Evolutionary conservation across 306 rosid genomes (phyloP).

Genomic region (Malus sylvestris): DNA sequence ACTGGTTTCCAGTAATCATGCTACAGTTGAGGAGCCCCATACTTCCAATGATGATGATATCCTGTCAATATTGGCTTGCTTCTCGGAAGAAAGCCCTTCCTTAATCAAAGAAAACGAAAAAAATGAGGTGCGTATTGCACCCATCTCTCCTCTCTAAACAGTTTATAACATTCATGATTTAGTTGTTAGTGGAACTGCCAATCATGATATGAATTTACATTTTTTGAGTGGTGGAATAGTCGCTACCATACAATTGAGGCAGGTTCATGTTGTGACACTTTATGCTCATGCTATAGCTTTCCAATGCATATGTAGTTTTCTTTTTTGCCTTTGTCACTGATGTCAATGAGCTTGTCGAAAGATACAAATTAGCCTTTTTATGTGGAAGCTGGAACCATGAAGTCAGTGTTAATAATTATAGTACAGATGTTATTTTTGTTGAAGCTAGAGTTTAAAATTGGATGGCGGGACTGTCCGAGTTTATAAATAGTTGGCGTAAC

Average conservation of each 20-base stretch:
- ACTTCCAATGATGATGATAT: slow-evolving; percentile 4
- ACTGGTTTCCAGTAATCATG: slow-evolving; percentile 3
- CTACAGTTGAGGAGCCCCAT: slow-evolving; percentile 3
- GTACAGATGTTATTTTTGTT: background rate
- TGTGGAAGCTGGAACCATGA: background rate
- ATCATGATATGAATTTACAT: background rate
- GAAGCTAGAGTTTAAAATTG: background rate
- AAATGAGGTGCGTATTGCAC: slow-evolving; percentile 31
- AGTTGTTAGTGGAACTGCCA: background rate
- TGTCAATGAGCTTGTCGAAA: background rate
- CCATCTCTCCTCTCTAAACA: background rate
- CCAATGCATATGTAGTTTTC: background rate
- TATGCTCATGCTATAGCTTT: background rate
- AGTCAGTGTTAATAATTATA: background rate
- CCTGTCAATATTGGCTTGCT: slow-evolving; percentile 2
- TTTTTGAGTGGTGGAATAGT: background rate
- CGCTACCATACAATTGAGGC: background rate
- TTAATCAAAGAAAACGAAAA: slow-evolving; percentile 3
- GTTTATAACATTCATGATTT: background rate
- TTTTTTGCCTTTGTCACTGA: background rate
- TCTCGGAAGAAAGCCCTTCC: slow-evolving; percentile 3
- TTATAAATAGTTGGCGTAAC: background rate
- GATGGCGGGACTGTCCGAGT: background rate
- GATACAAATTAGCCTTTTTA: background rate
- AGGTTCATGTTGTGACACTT: background rate